Percentiles rank a stretch among this genome's conserved stretches.
These are phyloP conservation scores for Pythium dissimile DNA, from an alignment of 352 stramenopile genomes.

Conservation along the genomic window DNA sequence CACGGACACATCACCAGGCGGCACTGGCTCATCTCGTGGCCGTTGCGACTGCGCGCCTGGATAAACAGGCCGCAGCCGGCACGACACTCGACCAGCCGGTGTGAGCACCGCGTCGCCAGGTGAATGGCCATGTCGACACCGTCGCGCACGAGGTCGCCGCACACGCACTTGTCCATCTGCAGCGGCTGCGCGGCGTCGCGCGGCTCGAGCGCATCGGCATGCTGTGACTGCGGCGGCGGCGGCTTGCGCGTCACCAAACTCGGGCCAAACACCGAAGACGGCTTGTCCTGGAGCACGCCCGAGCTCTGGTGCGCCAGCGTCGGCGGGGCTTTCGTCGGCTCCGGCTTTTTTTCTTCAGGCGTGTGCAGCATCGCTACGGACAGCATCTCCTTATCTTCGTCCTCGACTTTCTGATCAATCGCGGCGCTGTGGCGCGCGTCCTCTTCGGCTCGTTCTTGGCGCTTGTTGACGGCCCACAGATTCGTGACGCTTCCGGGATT, in stretches of 20 bases:
- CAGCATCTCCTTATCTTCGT: background rate
- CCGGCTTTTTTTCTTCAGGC: background rate
- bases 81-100: slow-evolving; percentile 45
- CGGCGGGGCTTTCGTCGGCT: background rate
- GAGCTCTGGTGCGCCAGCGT: slow-evolving; percentile 25
- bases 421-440: slow-evolving; percentile 14
- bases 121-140: slow-evolving; percentile 28
- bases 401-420: slow-evolving; percentile 21
- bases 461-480: slow-evolving; percentile 19
- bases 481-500: slow-evolving; percentile 33
- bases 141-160: slow-evolving; percentile 30
- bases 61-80: slow-evolving; percentile 47
- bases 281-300: slow-evolving; percentile 23
- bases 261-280: slow-evolving; percentile 25
- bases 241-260: slow-evolving; percentile 8
- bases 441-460: slow-evolving; percentile 5
- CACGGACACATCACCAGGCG: slow-evolving; percentile 60
- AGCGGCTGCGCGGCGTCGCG: background rate
- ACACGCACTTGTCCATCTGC: slow-evolving; percentile 33
- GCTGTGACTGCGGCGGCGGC: background rate
- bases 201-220: background rate
- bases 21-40: slow-evolving; percentile 68
- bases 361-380: background rate
- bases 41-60: slow-evolving; percentile 45
- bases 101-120: slow-evolving; percentile 28